Evolutionary conservation across 2,329 filamentous ascomycete genomes (phyloP), one percentile per base, ranked within the genome.

Genomic region (Gliomastix tumulicola): DNA sequence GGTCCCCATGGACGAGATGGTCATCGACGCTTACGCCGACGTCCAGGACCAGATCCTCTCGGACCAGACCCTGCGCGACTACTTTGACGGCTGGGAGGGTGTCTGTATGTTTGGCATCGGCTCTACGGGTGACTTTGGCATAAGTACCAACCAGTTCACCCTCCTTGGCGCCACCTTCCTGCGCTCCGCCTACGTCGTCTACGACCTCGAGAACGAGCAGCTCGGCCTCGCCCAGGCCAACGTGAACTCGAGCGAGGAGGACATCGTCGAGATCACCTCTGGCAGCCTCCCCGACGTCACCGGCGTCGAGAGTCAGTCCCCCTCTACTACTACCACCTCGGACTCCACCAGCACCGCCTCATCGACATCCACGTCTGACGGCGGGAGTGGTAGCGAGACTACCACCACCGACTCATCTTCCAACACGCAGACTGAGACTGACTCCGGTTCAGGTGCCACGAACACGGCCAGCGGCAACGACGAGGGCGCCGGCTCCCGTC

Each of bases 101-200:
- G 51, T 62, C 6, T 80, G 76, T 50, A 63, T 71, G 45, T 74
- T 80, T 35, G 76, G 76, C 32, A 66, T 81, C 39, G 63, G 68
- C 46, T 63, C 55, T 37, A 51, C 59, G 15, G 50, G 47, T 30
- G 49, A 52, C 39, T 67, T 64, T 32, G 50, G 50, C 35, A 41
- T 54, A 21, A 32, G 42, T 12, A 38, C 39, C 10, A 32, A 44
- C 16, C 21, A 39, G 2, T 71, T 61, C 45, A 60, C 61, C 30
- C 53, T 78, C n/a, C 59, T 78, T n/a, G 74, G 74, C 10, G 74
- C 76, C 46, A 74, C 72, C 2, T 74, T 79, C 50, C 43, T 78
- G 44, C 66, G 74, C 21, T 74, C 69, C 10, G 71, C 70, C 17
- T 77, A 77, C 48, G 68, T 74, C 35, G 71, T 75, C 37, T 76